Conservation (phyloP, 139 green algal species). For the Yamagishiella unicocca region DNA sequence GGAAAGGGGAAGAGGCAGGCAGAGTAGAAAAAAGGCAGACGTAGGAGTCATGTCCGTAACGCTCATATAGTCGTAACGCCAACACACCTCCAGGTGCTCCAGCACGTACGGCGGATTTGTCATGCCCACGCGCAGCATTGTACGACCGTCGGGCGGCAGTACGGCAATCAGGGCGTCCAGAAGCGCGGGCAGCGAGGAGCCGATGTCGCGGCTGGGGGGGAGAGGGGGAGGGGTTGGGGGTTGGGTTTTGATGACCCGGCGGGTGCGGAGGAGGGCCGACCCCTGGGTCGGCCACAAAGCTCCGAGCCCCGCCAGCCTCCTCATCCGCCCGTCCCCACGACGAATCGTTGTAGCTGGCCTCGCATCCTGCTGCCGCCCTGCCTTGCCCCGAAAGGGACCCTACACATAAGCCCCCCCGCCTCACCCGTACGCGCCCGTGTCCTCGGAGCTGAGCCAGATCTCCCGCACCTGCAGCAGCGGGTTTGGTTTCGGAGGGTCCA, state of each 20-base stretch:
- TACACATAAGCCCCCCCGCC: neutral
- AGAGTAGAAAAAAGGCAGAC: too few relatives aligned
- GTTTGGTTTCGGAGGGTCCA: neutral
- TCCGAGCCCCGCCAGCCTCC: too few relatives aligned
- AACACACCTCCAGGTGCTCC: constrained; percentile 82
- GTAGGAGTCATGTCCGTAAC: too few relatives aligned
- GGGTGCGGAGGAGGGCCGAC: too few relatives aligned
- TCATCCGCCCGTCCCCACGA: too few relatives aligned
- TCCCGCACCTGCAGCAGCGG: constrained; percentile 83
- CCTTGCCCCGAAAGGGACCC: too few relatives aligned
- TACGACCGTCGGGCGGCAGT: constrained; percentile 82
- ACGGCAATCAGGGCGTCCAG: constrained; percentile 74
- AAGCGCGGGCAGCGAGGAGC: constrained; percentile 79
- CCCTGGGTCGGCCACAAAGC: too few relatives aligned
- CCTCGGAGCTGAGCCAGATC: constrained; percentile 94
- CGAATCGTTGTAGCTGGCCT: too few relatives aligned
- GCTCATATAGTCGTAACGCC: too few relatives aligned
- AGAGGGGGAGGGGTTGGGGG: neutral
- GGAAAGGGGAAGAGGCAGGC: too few relatives aligned
- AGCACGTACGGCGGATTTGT: constrained; percentile 97
- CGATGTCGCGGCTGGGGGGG: constrained; percentile 77
- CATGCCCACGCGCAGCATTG: constrained; percentile 94
- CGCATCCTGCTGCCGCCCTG: too few relatives aligned
- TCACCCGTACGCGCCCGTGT: constrained; percentile 90
- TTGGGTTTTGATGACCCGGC: too few relatives aligned